Conservation (phyloP, 1,284 basidiomycete species). For the Schizophyllum amplum region DNA sequence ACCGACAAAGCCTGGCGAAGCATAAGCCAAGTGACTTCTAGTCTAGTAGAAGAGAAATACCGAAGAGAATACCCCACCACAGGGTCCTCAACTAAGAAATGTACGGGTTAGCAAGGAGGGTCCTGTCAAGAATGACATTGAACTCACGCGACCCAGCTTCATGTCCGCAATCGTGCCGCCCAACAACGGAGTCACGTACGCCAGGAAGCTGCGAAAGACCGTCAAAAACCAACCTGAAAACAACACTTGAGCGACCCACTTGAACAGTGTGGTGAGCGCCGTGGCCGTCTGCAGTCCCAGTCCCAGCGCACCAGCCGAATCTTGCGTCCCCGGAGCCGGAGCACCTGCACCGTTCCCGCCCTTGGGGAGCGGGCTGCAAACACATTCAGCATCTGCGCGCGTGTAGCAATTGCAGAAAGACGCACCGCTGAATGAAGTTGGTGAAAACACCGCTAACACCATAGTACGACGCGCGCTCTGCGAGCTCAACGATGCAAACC, state of each 20-base stretch:
- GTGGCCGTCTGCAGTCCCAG: conserved; percentile 5
- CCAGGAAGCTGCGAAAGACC: conserved; percentile 18
- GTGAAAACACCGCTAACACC: conserved; percentile 14
- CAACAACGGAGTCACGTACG: conserved; percentile 20
- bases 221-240: conserved; percentile 3
- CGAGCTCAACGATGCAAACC: conserved; percentile 11
- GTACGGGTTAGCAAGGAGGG: neutral
- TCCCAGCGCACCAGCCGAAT: conserved; percentile 23
- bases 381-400: neutral
- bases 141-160: conserved; percentile 37
- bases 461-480: conserved; percentile 12
- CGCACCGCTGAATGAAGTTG: conserved; percentile 19
- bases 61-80: neutral
- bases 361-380: conserved; percentile 19
- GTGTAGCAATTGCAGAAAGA: neutral
- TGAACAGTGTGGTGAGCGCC: conserved; percentile 4
- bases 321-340: conserved; percentile 25
- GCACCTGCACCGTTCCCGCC: conserved; percentile 33
- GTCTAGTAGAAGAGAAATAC: no score
- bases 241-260: neutral
- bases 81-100: neutral
- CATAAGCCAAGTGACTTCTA: no score
- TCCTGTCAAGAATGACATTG: conserved; percentile 16
- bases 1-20: conserved; percentile 19
- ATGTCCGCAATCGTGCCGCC: conserved; percentile 33